Percentiles rank a stretch among this genome's conserved stretches.
phyloP scores from a whole-genome alignment of 257 asterid genomes.

The Penstemon barbatus region DNA sequence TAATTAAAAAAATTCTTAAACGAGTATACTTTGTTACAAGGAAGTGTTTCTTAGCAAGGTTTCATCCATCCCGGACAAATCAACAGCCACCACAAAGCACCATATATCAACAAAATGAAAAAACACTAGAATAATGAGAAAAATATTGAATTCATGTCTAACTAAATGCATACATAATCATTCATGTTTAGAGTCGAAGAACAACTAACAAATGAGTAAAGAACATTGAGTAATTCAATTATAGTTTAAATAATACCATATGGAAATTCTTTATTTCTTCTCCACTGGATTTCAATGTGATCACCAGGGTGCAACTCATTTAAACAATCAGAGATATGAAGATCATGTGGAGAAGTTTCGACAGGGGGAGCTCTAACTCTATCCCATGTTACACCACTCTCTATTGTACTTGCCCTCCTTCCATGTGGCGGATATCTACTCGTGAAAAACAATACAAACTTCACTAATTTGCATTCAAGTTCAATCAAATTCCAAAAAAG shows the following conservation, averaged over 20 bases:
- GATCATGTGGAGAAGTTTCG: conserved; percentile 61
- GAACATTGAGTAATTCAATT: background rate
- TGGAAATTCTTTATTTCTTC: conserved; percentile 81
- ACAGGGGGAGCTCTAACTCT: conserved; percentile 72
- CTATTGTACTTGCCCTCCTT: conserved; percentile 59
- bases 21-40: conserved; percentile 3
- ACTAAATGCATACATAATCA: background rate
- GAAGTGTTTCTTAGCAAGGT: conserved; percentile 24
- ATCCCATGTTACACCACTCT: conserved; percentile 80
- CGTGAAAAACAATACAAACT: conserved; percentile 6
- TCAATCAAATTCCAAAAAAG: conserved; percentile 1
- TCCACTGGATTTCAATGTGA: conserved; percentile 91
- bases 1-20: conserved; percentile 14
- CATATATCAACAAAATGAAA: conserved; percentile 24
- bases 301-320: conserved; percentile 72
- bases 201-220: background rate
- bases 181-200: conserved; percentile 6
- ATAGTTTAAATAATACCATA: conserved; percentile 57
- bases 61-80: conserved; percentile 15
- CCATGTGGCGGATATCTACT: conserved; percentile 88
- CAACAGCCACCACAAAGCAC: conserved; percentile 26
- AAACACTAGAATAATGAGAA: background rate
- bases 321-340: conserved; percentile 70
- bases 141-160: background rate
- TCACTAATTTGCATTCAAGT: conserved; percentile 5